Evolutionary conservation across 257 asterid genomes (phyloP).

Genomic region (Plantago major): DNA sequence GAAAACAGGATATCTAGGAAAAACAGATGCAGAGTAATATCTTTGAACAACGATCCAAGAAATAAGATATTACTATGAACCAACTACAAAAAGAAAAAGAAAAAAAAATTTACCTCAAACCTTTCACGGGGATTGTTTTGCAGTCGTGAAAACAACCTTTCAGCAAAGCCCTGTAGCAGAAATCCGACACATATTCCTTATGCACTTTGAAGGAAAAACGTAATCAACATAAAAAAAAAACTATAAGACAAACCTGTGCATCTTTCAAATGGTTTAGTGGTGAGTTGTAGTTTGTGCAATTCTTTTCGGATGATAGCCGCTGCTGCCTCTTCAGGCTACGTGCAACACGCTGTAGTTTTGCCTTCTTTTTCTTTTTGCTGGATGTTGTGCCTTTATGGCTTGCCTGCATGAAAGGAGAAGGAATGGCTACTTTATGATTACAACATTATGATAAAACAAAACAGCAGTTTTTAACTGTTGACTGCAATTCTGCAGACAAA

Average conservation of each 20-base stretch:
- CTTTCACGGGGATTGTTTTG: conserved; percentile 49
- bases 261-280: conserved; percentile 94
- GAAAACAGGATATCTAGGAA: conserved; percentile 2
- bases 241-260: conserved; percentile 58
- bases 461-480: no score
- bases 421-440: no score
- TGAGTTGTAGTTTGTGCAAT: conserved; percentile 52
- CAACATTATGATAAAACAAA: no score
- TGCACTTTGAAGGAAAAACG: conserved; percentile 12
- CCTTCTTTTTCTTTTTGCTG: conserved; percentile 98
- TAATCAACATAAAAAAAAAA: conserved; percentile 14
- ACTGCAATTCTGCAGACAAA: no score
- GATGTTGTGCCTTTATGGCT: conserved; percentile 80
- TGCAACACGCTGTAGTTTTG: conserved; percentile 82
- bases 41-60: neutral
- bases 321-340: conserved; percentile 96
- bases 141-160: conserved; percentile 83
- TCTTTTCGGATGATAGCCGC: conserved; percentile 58
- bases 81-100: neutral
- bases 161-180: conserved; percentile 74
- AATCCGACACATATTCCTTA: conserved; percentile 11
- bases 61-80: conserved; percentile 7
- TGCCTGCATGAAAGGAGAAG: conserved; percentile 40
- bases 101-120: conserved; percentile 60
- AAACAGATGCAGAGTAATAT: neutral